Evolutionary conservation across 2,329 filamentous ascomycete genomes (phyloP).

Genomic region (Sporothrix schenckii): DNA sequence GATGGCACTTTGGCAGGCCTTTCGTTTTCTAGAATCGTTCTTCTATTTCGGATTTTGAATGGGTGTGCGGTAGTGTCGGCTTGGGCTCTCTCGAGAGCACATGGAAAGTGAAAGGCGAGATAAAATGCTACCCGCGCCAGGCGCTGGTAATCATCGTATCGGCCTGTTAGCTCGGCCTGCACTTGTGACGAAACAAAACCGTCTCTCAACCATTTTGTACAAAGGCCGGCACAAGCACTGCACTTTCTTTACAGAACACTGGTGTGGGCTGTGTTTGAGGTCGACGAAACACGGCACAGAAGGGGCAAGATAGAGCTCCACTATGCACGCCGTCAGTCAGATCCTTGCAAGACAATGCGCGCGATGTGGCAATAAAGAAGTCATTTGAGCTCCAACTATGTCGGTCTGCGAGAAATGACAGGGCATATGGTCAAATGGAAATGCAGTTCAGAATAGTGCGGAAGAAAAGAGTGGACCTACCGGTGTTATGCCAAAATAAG

Average conservation of each 20-base stretch:
- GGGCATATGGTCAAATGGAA: neutral
- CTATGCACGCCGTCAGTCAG: constrained; percentile 23
- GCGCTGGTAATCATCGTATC: constrained; percentile 8
- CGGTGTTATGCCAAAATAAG: constrained; percentile 27
- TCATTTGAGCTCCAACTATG: neutral
- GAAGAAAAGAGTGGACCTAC: constrained; percentile 18
- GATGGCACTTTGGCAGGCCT: neutral
- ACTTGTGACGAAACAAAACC: neutral
- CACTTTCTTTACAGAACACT: no score
- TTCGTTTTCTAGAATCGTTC: neutral
- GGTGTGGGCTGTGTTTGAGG: neutral
- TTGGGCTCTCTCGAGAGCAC: neutral
- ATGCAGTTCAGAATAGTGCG: constrained; percentile 2
- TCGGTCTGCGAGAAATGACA: neutral
- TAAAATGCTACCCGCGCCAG: constrained; percentile 27
- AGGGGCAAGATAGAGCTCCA: constrained; percentile 18
- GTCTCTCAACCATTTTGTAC: neutral
- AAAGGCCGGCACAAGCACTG: neutral
- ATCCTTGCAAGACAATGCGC: constrained; percentile 19
- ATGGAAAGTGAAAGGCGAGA: neutral
- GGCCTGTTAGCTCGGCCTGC: neutral
- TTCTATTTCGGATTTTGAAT: neutral
- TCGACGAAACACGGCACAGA: neutral
- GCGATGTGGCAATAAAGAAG: constrained; percentile 19
- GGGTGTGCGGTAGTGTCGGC: neutral